Evolutionary conservation across 1,284 basidiomycete species (phyloP), one percentile per base, ranked within the genome.

Genomic region (Rhodotorula sp.): DNA sequence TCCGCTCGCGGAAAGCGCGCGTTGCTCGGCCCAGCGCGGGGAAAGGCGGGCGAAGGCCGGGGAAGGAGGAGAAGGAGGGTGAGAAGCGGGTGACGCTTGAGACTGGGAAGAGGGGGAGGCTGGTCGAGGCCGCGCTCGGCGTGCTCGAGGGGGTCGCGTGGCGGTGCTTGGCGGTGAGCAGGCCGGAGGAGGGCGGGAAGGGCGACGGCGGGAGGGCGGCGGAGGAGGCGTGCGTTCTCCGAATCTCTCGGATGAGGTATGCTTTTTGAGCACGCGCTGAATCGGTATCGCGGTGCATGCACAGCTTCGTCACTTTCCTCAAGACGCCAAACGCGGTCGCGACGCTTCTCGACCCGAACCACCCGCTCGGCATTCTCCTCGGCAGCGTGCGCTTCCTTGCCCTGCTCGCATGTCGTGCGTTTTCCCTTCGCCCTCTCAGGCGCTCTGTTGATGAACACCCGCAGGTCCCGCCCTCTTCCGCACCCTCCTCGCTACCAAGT

Each of bases 61-160:
- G 51, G 41, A n/a, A 36, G 15, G 46, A 34, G 32, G n/a, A 5
- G n/a, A 39, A 44, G 1, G 39, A 58, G 19, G 56, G 36, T 27
- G 39, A 62, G 22, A 64, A 61, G 44, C 29, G 61, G 10, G 41
- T 70, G 29, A 57, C 50, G 44, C 32, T 74, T 37, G 69, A 69
- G 50, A 9, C 34, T 29, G 57, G 22, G 10, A 69, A 58, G 48
- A 41, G 67, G 13, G 46, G 25, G 37, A 50, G 51, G 54, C 39
- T 74, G 36, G 17, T 71, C 19, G 65, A 44, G 12, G 58, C 46
- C 13, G 58, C 44, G 25, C 22, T 69, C 22, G 58, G 60, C 27
- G 61, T 72, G 25, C 51, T 74, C 27, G 73, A 74, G 46, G 70
- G 69, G 3, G 32, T 72, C 4, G 70, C 64, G 10, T 74, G 73